Evolutionary conservation across 2,329 filamentous ascomycete species (phyloP).

Genomic region (Talaromyces sp.): DNA sequence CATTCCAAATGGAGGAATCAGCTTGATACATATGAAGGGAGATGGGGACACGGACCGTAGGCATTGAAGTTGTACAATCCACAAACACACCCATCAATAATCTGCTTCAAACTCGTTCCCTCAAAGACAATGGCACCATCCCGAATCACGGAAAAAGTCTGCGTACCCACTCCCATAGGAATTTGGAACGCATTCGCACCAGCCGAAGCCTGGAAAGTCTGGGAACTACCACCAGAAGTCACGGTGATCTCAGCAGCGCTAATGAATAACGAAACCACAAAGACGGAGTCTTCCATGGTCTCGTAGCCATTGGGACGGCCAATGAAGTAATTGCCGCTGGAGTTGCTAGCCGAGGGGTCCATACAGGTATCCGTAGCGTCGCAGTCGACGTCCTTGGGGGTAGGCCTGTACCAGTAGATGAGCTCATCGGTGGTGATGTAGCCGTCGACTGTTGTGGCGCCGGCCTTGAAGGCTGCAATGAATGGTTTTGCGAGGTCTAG

Average conservation of each 20-base stretch:
- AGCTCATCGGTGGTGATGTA: constrained; percentile 50
- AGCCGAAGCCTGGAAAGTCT: constrained; percentile 46
- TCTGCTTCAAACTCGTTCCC: constrained; percentile 50
- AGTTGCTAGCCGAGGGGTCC: constrained; percentile 37
- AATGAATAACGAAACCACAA: constrained; percentile 52
- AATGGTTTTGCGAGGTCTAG: constrained; percentile 53
- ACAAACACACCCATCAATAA: constrained; percentile 49
- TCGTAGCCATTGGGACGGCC: constrained; percentile 52
- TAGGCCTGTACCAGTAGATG: constrained; percentile 56
- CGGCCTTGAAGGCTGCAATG: constrained; percentile 52
- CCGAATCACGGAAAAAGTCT: constrained; percentile 48
- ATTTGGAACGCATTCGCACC: constrained; percentile 46
- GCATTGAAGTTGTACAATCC: constrained; percentile 43
- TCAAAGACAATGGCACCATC: constrained; percentile 42
- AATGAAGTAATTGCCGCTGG: constrained; percentile 51
- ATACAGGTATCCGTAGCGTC: constrained; percentile 53
- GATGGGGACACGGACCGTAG: constrained; percentile 30
- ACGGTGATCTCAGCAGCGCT: constrained; percentile 45
- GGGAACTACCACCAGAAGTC: constrained; percentile 44
- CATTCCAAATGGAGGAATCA: constrained; percentile 30
- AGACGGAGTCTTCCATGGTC: constrained; percentile 49
- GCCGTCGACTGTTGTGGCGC: constrained; percentile 29
- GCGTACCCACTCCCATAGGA: constrained; percentile 47
- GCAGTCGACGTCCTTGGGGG: constrained; percentile 46
- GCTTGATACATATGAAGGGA: neutral